Conservation (phyloP, 2,329 filamentous ascomycete genomes). For the Zasmidium cellare region DNA sequence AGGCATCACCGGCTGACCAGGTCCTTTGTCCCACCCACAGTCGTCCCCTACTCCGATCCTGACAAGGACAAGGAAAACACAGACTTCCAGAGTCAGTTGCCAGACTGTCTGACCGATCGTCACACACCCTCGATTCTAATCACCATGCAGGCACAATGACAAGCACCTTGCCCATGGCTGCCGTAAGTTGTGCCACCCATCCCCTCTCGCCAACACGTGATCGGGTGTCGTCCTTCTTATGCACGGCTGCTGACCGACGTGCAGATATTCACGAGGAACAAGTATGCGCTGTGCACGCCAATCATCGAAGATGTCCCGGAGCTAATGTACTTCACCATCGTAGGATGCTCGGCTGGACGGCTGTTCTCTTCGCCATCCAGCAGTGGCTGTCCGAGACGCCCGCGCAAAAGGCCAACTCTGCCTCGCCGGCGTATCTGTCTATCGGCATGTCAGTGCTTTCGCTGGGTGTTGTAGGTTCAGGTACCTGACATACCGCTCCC, state of each 20-base stretch:
- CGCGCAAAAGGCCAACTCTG: conserved; percentile 62
- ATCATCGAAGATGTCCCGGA: not conserved
- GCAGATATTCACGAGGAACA: conserved; percentile 86
- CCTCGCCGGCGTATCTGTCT: conserved; percentile 72
- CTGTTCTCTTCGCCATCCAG: conserved; percentile 73
- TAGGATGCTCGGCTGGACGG: conserved; percentile 68
- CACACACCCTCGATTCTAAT: not conserved
- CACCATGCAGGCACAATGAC: conserved; percentile 56
- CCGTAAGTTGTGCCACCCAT: conserved; percentile 52
- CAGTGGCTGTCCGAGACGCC: conserved; percentile 76
- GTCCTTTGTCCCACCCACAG: conserved; percentile 50
- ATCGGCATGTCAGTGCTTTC: conserved; percentile 70
- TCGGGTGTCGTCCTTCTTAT: conserved; percentile 8
- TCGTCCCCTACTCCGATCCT: conserved; percentile 84
- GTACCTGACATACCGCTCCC: conserved; percentile 28
- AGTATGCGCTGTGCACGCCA: conserved; percentile 53
- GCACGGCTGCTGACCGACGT: conserved; percentile 31
- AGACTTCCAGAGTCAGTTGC: conserved; percentile 65
- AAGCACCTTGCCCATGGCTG: conserved; percentile 90
- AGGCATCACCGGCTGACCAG: not conserved
- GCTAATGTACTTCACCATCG: conserved; percentile 18
- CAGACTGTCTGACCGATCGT: not conserved
- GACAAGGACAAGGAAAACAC: conserved; percentile 60
- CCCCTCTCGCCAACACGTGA: not conserved
- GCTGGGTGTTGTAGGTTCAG: conserved; percentile 44